Base-by-base conservation (phyloP, 2,329 filamentous ascomycete genomes). In the Ascochyta lentis region DNA sequence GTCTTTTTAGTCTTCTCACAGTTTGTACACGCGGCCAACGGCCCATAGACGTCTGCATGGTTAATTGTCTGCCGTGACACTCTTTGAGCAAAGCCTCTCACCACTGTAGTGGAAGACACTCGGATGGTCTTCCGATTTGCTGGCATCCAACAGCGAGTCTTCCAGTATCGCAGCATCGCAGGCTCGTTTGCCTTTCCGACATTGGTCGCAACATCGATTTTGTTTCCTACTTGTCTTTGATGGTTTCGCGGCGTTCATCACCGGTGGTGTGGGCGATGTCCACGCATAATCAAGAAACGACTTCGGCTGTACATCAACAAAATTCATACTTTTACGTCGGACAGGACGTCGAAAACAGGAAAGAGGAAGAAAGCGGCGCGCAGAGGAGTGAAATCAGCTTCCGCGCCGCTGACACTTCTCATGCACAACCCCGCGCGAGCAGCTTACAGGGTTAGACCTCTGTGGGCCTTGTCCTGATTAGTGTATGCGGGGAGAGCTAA, bases 141-240 rank as follows among this genome's bases (percentile, higher is more conserved):
- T 68, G 15, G 55, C 60, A 27, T 72, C 69, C 13, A 74, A 37
- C 46, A 74, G 56, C 3, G 67, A 65, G 44, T 75, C 72, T 44
- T 74, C 71, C 22, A 73, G 37, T 41, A 77, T 73, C 6, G 68
- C 68, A 5, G 76, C 78, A 59, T 81, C 77, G 62, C 79, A 81
- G 6, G 75, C 77, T 50, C 77, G 66, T 60, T 80, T 80, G 22
- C 78, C 78, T 57, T 76, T 77, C 22, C 78, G 73, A 60, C 79
- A 81, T 52, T 78, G 78, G 54, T 81, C 79, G 58, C 79, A 81
- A 56, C 78, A 80, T 44, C 78, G 72, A 53, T 78, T 73, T 52
- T 79, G 77, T 54, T 76, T 76, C 40, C 76, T 72, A 42, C 65
- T 69, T 10, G 72, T 72, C 45, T 70, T 72, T n/a, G 67, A 70